phyloP scores from a whole-genome alignment of 805 yeast species.

The Wickerhamiella shivajii region DNA sequence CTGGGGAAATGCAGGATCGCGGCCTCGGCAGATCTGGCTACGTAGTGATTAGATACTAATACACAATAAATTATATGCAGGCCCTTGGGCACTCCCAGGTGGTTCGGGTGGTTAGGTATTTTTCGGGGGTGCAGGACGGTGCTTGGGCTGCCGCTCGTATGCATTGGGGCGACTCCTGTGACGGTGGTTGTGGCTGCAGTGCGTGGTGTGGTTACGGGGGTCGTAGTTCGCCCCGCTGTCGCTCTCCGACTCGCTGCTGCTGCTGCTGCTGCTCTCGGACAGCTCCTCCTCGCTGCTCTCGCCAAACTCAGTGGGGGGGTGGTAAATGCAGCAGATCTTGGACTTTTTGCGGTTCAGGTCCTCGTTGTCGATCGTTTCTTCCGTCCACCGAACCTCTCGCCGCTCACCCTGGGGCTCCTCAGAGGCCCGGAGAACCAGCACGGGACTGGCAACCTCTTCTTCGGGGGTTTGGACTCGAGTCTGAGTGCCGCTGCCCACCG shows the following conservation, averaged over 20 bases:
- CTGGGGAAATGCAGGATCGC: too few species aligned
- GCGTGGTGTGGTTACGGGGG: constrained; percentile 6
- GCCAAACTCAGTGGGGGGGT: constrained; percentile 26
- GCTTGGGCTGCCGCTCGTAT: constrained; percentile 66
- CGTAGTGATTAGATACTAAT: too few species aligned
- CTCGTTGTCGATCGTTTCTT: constrained; percentile 82
- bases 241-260: constrained; percentile 23
- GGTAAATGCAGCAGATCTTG: constrained; percentile 66
- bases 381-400: constrained; percentile 65
- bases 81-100: too few species aligned
- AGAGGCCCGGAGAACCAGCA: too few species aligned
- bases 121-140: too few species aligned
- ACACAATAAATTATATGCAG: too few species aligned
- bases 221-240: constrained; percentile 21
- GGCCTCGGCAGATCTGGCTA: too few species aligned
- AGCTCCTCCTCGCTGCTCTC: constrained; percentile 27
- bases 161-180: constrained; percentile 49
- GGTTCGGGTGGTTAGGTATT: too few species aligned
- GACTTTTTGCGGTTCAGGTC: constrained; percentile 76
- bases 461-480: too few species aligned
- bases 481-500: too few species aligned
- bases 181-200: constrained; percentile 1
- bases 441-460: too few species aligned
- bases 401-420: constrained; percentile 14
- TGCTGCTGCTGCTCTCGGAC: constrained; percentile 23